Evolutionary conservation across 495 filamentous ascomycete species (phyloP).

Genomic region (Penicillium desertorum): DNA sequence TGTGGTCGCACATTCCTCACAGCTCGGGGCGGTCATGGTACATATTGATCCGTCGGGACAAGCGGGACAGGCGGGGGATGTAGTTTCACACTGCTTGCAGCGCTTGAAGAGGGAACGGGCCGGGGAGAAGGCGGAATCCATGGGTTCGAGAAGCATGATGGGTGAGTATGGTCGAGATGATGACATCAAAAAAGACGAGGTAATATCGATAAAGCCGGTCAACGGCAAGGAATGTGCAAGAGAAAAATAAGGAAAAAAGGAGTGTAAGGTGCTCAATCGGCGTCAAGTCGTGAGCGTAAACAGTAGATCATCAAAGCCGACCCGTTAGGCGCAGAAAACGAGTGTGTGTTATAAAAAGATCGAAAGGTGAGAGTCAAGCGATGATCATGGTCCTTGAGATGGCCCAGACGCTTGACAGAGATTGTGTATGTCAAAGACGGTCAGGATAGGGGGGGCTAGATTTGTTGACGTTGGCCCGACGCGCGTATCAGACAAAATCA

Average conservation of each 20-base stretch:
- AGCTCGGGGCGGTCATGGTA: slow-evolving; percentile 55
- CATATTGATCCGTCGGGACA: slow-evolving; percentile 53
- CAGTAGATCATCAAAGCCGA: slow-evolving; percentile 30
- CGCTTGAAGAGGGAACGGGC: slow-evolving; percentile 48
- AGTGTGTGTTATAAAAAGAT: slow-evolving; percentile 18
- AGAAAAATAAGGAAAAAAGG: slow-evolving; percentile 22
- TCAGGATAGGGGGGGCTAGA: not conserved
- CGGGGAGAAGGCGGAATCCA: slow-evolving; percentile 29
- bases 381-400: slow-evolving; percentile 31
- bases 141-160: slow-evolving; percentile 34
- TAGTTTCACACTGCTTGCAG: slow-evolving; percentile 43
- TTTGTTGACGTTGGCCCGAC: slow-evolving; percentile 2
- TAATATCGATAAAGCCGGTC: slow-evolving; percentile 29
- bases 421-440: not conserved
- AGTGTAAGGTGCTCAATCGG: slow-evolving; percentile 38
- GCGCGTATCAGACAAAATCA: not conserved
- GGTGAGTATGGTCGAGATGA: not conserved
- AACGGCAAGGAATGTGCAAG: slow-evolving; percentile 27
- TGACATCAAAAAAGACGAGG: slow-evolving; percentile 13
- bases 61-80: slow-evolving; percentile 50
- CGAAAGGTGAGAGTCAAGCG: slow-evolving; percentile 18
- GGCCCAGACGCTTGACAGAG: slow-evolving; percentile 1
- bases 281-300: slow-evolving; percentile 47
- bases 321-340: slow-evolving; percentile 21
- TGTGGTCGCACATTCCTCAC: slow-evolving; percentile 58